phyloP scores from a whole-genome alignment of 805 yeast genomes.

The Ogataea neopini region DNA sequence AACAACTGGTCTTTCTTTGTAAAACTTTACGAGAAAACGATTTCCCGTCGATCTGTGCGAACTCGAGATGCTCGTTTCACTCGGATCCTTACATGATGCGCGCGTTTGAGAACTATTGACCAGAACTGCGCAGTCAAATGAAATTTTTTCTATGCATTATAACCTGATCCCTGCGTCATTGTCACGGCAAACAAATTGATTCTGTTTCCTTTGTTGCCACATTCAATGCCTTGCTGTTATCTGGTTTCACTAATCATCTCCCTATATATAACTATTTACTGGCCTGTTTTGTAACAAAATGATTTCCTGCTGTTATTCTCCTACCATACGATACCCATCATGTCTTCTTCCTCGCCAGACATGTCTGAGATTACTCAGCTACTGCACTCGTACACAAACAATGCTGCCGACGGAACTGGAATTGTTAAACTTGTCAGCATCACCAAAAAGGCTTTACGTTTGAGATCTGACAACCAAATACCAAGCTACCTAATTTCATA shows the following conservation, averaged over 20 bases:
- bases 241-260: not conserved
- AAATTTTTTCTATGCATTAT: not conserved
- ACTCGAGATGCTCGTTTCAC: too few species aligned
- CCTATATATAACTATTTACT: not conserved
- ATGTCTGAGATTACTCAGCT: constrained; percentile 26
- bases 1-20: too few species aligned
- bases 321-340: not conserved
- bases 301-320: not conserved
- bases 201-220: not conserved
- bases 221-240: not conserved
- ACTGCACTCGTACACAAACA: constrained; percentile 33
- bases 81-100: too few species aligned
- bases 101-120: too few species aligned
- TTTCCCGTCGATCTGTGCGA: too few species aligned
- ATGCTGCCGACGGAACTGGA: constrained; percentile 55
- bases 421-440: constrained; percentile 36
- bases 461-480: constrained; percentile 27
- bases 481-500: constrained; percentile 43
- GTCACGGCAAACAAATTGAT: not conserved
- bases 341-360: not conserved
- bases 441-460: constrained; percentile 30
- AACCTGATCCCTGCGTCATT: not conserved
- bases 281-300: not conserved
- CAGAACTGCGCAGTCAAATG: not conserved
- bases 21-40: too few species aligned